These are phyloP conservation scores for Colletotrichum acutatum DNA, from an alignment of 2,329 filamentous ascomycete genomes.

Conservation along the genomic window DNA sequence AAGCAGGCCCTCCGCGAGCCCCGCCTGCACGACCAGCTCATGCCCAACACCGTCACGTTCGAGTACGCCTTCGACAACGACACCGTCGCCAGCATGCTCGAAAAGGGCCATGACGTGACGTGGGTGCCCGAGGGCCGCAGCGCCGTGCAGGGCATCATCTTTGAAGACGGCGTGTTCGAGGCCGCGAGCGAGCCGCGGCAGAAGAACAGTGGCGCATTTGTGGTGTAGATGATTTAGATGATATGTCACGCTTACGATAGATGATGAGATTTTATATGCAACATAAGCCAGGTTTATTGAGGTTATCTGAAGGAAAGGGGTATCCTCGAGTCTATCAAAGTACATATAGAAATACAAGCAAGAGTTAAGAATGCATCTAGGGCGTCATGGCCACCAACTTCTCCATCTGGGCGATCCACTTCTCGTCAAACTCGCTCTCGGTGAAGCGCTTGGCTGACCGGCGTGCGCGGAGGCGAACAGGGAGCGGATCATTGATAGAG, in stretches of 20 bases:
- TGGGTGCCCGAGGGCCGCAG: constrained; percentile 73
- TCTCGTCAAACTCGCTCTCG: constrained; percentile 83
- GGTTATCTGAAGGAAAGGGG: constrained; percentile 42
- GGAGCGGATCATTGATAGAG: constrained; percentile 75
- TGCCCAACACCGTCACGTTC: constrained; percentile 75
- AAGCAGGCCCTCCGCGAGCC: constrained; percentile 72
- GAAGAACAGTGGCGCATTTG: constrained; percentile 74
- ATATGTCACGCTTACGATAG: neutral
- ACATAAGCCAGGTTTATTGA: constrained; percentile 15
- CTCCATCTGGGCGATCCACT: constrained; percentile 82
- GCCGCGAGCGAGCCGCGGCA: constrained; percentile 82
- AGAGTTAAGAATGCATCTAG: constrained; percentile 15
- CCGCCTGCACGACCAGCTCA: constrained; percentile 83
- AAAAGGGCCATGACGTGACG: constrained; percentile 76
- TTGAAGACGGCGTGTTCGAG: constrained; percentile 77
- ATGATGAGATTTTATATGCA: neutral
- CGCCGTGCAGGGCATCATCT: constrained; percentile 75
- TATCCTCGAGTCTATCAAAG: constrained; percentile 50
- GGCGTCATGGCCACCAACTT: constrained; percentile 67
- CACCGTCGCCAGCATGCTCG: constrained; percentile 71
- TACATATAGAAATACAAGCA: constrained; percentile 35
- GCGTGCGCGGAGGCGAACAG: constrained; percentile 80
- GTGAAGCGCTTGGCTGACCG: constrained; percentile 86
- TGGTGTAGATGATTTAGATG: constrained; percentile 42
- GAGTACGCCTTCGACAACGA: constrained; percentile 76